These are phyloP conservation scores for Candolleomyces efflorescens DNA, from an alignment of 768 basidiomycete genomes.

Conservation along the genomic window DNA sequence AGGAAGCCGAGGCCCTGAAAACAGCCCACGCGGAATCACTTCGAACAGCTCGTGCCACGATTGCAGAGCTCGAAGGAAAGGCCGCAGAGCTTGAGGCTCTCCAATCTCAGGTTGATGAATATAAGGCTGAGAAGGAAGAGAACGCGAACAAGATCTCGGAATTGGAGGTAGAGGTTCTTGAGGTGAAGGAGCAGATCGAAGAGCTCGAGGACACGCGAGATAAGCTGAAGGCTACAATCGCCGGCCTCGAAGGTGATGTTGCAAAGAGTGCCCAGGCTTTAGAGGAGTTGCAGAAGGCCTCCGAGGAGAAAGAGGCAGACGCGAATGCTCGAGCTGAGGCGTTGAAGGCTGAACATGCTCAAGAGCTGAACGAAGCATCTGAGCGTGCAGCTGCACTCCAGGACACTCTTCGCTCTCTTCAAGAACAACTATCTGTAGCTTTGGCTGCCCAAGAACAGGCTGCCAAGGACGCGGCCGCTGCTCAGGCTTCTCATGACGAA, in stretches of 20 bases:
- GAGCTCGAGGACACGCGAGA: slow-evolving; percentile 54
- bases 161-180: slow-evolving; percentile 76
- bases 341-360: slow-evolving; percentile 38
- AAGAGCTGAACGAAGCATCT: slow-evolving; percentile 39
- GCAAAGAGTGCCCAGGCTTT: slow-evolving; percentile 42
- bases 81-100: slow-evolving; percentile 39
- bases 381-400: slow-evolving; percentile 41
- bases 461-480: slow-evolving; percentile 37
- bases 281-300: slow-evolving; percentile 44
- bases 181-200: slow-evolving; percentile 70
- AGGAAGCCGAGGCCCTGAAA: slow-evolving; percentile 50
- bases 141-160: slow-evolving; percentile 69
- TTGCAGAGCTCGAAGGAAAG: slow-evolving; percentile 44
- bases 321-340: slow-evolving; percentile 35
- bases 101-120: slow-evolving; percentile 41
- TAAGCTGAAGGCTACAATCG: slow-evolving; percentile 40
- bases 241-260: slow-evolving; percentile 51
- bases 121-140: slow-evolving; percentile 69
- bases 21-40: slow-evolving; percentile 44
- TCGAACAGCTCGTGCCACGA: slow-evolving; percentile 41
- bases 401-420: slow-evolving; percentile 42
- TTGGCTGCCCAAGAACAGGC: slow-evolving; percentile 45
- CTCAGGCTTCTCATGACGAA: slow-evolving; percentile 42
- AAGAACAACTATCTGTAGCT: slow-evolving; percentile 42
- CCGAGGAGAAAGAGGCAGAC: slow-evolving; percentile 44